Evolutionary conservation across 345 rosid species (phyloP).

Genomic region (Murraya koenigii): DNA sequence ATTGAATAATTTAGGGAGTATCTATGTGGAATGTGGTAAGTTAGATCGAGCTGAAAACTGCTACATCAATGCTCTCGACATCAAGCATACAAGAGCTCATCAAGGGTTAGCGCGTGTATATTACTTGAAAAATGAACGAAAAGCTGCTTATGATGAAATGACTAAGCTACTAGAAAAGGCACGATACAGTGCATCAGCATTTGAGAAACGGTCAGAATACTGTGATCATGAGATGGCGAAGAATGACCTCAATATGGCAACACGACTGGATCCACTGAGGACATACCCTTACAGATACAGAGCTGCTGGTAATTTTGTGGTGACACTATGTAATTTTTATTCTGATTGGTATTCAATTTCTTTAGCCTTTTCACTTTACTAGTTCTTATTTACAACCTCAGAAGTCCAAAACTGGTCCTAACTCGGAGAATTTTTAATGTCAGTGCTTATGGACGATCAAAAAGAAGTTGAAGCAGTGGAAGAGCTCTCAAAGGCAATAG

Average conservation of each 20-base stretch:
- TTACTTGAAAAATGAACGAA: constrained; percentile 56
- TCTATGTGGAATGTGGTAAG: constrained; percentile 69
- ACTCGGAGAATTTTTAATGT: constrained; percentile 11
- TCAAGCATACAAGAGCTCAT: constrained; percentile 93
- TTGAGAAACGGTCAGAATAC: constrained; percentile 92
- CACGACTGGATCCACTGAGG: constrained; percentile 80
- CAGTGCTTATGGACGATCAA: constrained; percentile 95
- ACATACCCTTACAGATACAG: constrained; percentile 92
- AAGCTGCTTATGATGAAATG: constrained; percentile 90
- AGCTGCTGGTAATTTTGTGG: constrained; percentile 74
- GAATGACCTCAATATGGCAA: constrained; percentile 80
- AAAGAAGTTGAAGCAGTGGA: constrained; percentile 79
- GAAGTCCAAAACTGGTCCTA: constrained; percentile 4
- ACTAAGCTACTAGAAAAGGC: constrained; percentile 83
- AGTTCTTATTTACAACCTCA: background rate
- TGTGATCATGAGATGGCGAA: constrained; percentile 77
- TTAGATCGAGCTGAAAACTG: constrained; percentile 76
- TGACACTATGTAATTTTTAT: background rate
- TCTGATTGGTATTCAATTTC: background rate
- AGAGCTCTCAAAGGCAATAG: constrained; percentile 84
- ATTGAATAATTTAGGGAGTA: constrained; percentile 85
- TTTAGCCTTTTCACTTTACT: background rate
- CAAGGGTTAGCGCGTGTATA: constrained; percentile 93
- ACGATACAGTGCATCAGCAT: constrained; percentile 68
- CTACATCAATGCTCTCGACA: constrained; percentile 75